Evolutionary conservation across 2,329 filamentous ascomycete genomes (phyloP).

Genomic region (Biscogniauxia marginata): DNA sequence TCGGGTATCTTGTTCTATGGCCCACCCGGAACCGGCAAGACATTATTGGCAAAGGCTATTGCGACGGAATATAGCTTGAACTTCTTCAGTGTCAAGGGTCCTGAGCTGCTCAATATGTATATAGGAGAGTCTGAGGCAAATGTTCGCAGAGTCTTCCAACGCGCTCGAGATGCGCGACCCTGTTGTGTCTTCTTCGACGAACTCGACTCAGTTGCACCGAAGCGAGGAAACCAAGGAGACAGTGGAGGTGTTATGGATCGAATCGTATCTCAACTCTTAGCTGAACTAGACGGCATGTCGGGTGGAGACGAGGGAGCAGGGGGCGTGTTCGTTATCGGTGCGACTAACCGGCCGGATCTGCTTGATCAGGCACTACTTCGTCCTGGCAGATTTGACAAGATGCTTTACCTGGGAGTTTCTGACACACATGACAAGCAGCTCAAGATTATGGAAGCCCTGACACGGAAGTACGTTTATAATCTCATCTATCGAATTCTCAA

Average conservation of each 20-base stretch:
- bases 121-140: slow-evolving; percentile 94
- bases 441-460: slow-evolving; percentile 90
- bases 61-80: slow-evolving; percentile 92
- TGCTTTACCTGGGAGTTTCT: slow-evolving; percentile 94
- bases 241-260: slow-evolving; percentile 98
- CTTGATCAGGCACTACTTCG: slow-evolving; percentile 86
- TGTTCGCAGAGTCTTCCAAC: slow-evolving; percentile 83
- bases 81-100: slow-evolving; percentile 92
- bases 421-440: slow-evolving; percentile 97
- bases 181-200: slow-evolving; percentile 95
- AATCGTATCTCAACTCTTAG: slow-evolving; percentile 91
- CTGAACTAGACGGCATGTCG: slow-evolving; percentile 97
- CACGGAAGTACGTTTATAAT: slow-evolving; percentile 70
- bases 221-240: slow-evolving; percentile 94
- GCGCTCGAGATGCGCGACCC: slow-evolving; percentile 79
- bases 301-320: slow-evolving; percentile 77
- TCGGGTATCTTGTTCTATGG: slow-evolving; percentile 92
- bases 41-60: slow-evolving; percentile 87
- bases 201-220: slow-evolving; percentile 89
- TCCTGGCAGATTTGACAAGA: slow-evolving; percentile 94
- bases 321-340: slow-evolving; percentile 94
- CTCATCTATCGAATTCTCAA: background rate
- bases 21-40: slow-evolving; percentile 88
- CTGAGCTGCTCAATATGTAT: slow-evolving; percentile 92
- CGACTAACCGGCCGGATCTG: slow-evolving; percentile 91